Base-by-base conservation (phyloP, 257 asterid genomes). In the Gentiana dahurica region DNA sequence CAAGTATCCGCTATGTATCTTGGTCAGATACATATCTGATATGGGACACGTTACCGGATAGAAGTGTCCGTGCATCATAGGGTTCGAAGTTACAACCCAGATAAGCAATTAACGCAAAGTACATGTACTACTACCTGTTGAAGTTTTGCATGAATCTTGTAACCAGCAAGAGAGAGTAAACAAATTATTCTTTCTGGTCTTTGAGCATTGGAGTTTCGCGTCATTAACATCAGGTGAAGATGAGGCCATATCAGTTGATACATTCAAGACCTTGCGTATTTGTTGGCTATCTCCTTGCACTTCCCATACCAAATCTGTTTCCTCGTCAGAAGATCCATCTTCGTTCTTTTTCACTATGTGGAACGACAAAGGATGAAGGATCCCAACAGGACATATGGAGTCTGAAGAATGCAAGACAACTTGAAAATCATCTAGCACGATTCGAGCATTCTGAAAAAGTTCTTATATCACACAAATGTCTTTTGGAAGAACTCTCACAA, bases 331-430 rank as follows among this genome's bases (percentile, higher is more conserved):
- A 60, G 87, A 68, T 41, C 56, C 66, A 51, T 67, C 67, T 39
- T 49, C 74, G 55, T 39, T 54, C 74, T 87, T 91, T n/a, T 48
- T 75, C 74, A 85, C 96, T 75, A 91, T 73, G 77, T 85, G 98
- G 72, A 81, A 91, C 68, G 82, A 89, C 72, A 85, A 50, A 51
- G 98, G 95, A 70, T 87, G 98, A 68, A 91, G 90, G 72, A 91
- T 81, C 68, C 95, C 98, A 57, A 87, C 94, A 49, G 96, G 88
- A 71, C 93, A 93, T 73, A 91, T 91, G 77, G 86, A 71, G 74
- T 78, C 96, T 61, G 95, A 54, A 61, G 98, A 91, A 75, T 83
- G 95, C 60, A 83, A 74, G 71, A 87, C 64, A 66, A 81, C 82
- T 77, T 87, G 70, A 81, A 59, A 91, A 58, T 85, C 82, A 77